Evolutionary conservation across 2,329 filamentous ascomycete genomes (phyloP).

Genomic region (Geosmithia flava): DNA sequence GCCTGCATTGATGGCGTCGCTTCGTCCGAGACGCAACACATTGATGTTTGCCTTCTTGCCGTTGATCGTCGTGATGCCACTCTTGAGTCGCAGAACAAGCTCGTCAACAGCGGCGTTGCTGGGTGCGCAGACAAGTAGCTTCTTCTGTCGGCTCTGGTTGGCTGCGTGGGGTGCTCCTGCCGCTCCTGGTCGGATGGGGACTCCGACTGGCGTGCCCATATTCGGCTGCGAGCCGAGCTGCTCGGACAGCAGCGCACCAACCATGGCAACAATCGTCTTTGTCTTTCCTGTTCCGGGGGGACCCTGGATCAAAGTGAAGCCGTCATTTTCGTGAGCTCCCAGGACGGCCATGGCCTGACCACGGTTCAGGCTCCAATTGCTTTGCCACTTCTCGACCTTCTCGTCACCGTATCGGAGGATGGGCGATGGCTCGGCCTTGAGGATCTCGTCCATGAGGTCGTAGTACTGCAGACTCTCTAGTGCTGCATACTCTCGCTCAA

Average conservation of each 20-base stretch:
- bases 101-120: constrained; percentile 98
- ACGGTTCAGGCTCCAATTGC: constrained; percentile 72
- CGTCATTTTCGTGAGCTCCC: constrained; percentile 89
- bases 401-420: constrained; percentile 71
- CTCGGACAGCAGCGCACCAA: constrained; percentile 57
- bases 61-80: constrained; percentile 65
- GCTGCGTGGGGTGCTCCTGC: constrained; percentile 6
- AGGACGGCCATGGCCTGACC: constrained; percentile 88
- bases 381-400: constrained; percentile 54
- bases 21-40: constrained; percentile 79
- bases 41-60: constrained; percentile 68
- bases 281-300: constrained; percentile 97
- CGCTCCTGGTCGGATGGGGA: constrained; percentile 14
- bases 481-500: constrained; percentile 91
- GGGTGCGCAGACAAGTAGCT: constrained; percentile 90
- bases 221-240: constrained; percentile 18
- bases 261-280: constrained; percentile 94
- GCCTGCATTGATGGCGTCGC: constrained; percentile 80
- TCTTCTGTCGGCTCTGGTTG: constrained; percentile 44
- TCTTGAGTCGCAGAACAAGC: constrained; percentile 81
- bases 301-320: constrained; percentile 90
- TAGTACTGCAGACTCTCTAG: constrained; percentile 88
- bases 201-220: constrained; percentile 16
- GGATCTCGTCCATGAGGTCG: constrained; percentile 85
- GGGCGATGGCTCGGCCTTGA: constrained; percentile 80